Evolutionary conservation across 1,284 basidiomycete genomes (phyloP).

Genomic region (Marasmius sp.): DNA sequence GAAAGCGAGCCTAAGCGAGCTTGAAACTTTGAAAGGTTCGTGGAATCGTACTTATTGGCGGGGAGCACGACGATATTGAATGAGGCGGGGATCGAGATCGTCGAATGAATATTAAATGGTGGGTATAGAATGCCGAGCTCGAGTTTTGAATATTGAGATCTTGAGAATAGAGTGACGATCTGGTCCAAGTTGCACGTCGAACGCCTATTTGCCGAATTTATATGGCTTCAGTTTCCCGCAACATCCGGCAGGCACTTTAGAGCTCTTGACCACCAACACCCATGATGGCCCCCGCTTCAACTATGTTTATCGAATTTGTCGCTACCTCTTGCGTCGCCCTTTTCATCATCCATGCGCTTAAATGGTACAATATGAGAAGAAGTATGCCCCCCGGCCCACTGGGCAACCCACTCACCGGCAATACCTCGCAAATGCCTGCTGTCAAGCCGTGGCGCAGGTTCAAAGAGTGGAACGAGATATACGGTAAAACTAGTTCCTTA

Average conservation of each 20-base stretch:
- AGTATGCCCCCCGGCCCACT: slow-evolving; percentile 46
- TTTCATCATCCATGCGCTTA: not conserved
- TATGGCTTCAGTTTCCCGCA: too few relatives aligned
- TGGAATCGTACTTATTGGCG: too few relatives aligned
- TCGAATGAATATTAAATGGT: too few relatives aligned
- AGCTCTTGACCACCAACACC: not conserved
- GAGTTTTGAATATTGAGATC: too few relatives aligned
- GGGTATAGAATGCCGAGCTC: too few relatives aligned
- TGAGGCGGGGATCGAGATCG: too few relatives aligned
- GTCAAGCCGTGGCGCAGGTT: slow-evolving; percentile 52
- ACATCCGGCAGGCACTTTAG: not conserved
- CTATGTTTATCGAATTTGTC: not conserved
- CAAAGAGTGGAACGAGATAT: slow-evolving; percentile 45
- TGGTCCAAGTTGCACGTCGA: too few relatives aligned
- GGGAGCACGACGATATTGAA: too few relatives aligned
- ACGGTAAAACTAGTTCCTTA: slow-evolving; percentile 31
- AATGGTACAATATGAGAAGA: slow-evolving; percentile 26
- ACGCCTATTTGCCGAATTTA: too few relatives aligned
- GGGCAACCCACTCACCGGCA: slow-evolving; percentile 45
- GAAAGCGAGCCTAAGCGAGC: too few relatives aligned
- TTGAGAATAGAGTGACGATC: too few relatives aligned
- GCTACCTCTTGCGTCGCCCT: not conserved
- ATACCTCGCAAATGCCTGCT: slow-evolving; percentile 45
- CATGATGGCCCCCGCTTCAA: not conserved
- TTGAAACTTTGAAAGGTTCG: too few relatives aligned